Evolutionary conservation across 2,329 filamentous ascomycete species (phyloP).

Genomic region (Trematosphaeria pertusa): DNA sequence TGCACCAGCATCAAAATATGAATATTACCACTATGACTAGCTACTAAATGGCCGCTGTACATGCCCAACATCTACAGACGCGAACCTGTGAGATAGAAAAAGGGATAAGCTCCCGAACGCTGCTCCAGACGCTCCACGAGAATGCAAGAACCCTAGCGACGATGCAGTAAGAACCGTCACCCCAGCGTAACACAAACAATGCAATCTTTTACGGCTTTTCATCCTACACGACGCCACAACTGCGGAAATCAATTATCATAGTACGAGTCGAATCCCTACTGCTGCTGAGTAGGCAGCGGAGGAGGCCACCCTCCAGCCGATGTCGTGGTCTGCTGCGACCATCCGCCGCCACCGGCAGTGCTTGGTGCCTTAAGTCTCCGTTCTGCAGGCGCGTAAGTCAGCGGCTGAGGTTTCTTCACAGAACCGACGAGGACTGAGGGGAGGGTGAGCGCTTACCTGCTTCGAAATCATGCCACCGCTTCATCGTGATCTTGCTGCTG

Average conservation of each 20-base stretch:
- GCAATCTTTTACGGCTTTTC: constrained; percentile 32
- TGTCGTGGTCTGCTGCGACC: constrained; percentile 44
- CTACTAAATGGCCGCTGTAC: constrained; percentile 17
- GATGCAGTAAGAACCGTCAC: constrained; percentile 30
- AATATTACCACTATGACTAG: constrained; percentile 25
- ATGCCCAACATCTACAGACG: constrained; percentile 8
- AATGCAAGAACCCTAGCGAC: constrained; percentile 27
- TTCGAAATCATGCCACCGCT: constrained; percentile 95
- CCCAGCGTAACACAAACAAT: constrained; percentile 32
- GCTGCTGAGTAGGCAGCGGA: constrained; percentile 28
- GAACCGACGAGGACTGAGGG: constrained; percentile 14
- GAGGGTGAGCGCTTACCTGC: constrained; percentile 63
- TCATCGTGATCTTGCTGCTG: constrained; percentile 99
- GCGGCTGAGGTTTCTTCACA: constrained; percentile 26
- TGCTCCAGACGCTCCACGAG: constrained; percentile 12
- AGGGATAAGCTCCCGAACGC: background rate
- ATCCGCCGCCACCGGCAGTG: constrained; percentile 40
- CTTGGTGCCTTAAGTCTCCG: constrained; percentile 50
- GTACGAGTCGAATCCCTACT: constrained; percentile 49
- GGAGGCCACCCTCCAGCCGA: constrained; percentile 41
- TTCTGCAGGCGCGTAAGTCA: constrained; percentile 45
- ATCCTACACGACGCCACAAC: constrained; percentile 38
- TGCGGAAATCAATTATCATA: constrained; percentile 47
- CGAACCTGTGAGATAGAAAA: constrained; percentile 4
- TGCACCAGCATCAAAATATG: constrained; percentile 3